Evolutionary conservation across 176 grass and related monocot species (phyloP), one percentile per base, ranked within the genome.

Genomic region (Eragrostis curvula): DNA sequence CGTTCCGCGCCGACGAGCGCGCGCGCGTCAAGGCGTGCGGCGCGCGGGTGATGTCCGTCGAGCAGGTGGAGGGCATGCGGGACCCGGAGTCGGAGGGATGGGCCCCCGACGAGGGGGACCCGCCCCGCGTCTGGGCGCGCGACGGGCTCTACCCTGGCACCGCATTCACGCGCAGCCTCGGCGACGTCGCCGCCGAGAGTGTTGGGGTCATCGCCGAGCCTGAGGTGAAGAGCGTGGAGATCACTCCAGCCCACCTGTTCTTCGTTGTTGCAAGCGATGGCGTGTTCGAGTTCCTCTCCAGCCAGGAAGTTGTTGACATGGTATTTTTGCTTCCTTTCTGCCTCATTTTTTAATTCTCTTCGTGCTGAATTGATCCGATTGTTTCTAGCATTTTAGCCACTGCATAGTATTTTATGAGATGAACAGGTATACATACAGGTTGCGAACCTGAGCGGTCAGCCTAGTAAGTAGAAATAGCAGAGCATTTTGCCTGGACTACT

Each of bases 281-380:
- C 32, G 91, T 99, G 10, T 99, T 99, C 57, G 96, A 99, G 46
- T 96, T 99, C 73, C 93, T 99, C 83, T 91, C 96, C 28, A 99
- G 85, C 77, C 93, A 99, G 82, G 82, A 88, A 76, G 93, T 96
- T 62, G 85, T 99, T 64, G 91, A 99, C 47, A 99, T 95, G 93
- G 96, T 99, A 81, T 61, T 27, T 36, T 9, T 79, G 23, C 72
- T 73, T 60, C 60, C 49, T 66, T 50, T 66, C 9, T 66, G 8
- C 20, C 27, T 42, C 79, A 21, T 47, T 75, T 49, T 62, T n/a
- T n/a, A n/a, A n/a, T n/a, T n/a, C n/a, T n/a, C n/a, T n/a, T n/a
- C n/a, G n/a, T n/a, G 36, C 60, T 47, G 5, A 55, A 41, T 30
- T 24, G 0, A 56, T 44, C 13, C 49, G 24, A 45, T 80, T 32